Base-by-base conservation (phyloP, 805 yeast genomes). In the Vanderwaltozyma tropicalis region DNA sequence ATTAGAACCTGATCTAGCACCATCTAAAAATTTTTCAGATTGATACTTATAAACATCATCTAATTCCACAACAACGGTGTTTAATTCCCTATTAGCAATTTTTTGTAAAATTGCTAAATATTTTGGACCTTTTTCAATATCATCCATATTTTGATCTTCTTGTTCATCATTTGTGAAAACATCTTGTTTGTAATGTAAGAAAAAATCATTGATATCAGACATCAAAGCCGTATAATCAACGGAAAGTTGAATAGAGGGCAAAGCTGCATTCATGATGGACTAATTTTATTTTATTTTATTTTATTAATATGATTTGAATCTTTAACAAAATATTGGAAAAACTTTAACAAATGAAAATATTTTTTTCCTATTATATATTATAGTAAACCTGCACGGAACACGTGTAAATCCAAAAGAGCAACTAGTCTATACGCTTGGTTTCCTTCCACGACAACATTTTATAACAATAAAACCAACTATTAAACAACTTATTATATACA, bases 11-110 rank as follows among this genome's bases (percentile, higher is more conserved):
- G 38, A 37, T 14, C 40, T 40, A 17, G 44, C 42, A 18, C 46
- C 48, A 18, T 44, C 48, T 28, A 60, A 51, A 16, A 56, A 53
- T 41, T 67, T 55, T 45, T 60, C 60, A 44, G 70, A 71, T 52
- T 84, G 92, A 59, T 71, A 92, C 30, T 68, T 66, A 47, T 74
- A 74, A 41, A 92, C 63, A 60, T 92, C 99, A 57, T 92, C 95
- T 36, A 92, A 68, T 42, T 86, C 95, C 33, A 92, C 69, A 38
- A 66, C 67, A 16, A 92, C 52, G 1, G 86, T 74, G 24, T 81
- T 67, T 21, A 68, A 44, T 47, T 88, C 87, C 52, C 98, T 74
- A 59, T 94, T 86, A 41, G 96, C 87, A 24, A 92, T 71, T 47
- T 76, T 66, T 54, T 86, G 95, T 32, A 92, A 65, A 5, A 81